Conservation (phyloP, 768 basidiomycete genomes). For the Paxillus rubicundulus region DNA sequence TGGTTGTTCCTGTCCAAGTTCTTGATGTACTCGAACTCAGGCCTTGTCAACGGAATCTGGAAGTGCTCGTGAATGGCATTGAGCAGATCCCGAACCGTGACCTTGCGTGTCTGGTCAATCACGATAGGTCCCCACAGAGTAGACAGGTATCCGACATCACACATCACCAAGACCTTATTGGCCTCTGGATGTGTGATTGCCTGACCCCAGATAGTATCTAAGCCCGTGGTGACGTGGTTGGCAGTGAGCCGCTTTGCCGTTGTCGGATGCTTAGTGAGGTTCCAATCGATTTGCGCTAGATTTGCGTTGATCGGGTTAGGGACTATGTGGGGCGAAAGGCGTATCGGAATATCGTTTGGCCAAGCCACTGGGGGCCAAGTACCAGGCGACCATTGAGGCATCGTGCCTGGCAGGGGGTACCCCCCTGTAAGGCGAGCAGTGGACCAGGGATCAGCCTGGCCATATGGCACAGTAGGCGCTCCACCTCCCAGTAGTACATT, state of each 20-base stretch:
- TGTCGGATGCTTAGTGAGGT: slow-evolving; percentile 33
- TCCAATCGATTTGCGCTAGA: slow-evolving; percentile 35
- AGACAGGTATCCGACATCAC: slow-evolving; percentile 22
- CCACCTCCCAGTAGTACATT: neutral
- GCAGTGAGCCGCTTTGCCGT: slow-evolving; percentile 32
- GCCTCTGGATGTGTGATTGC: slow-evolving; percentile 22
- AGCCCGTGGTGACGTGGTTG: slow-evolving; percentile 22
- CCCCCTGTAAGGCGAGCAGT: slow-evolving; percentile 19
- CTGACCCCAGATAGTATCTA: slow-evolving; percentile 15
- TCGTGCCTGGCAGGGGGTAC: slow-evolving; percentile 22
- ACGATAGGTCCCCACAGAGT: slow-evolving; percentile 50
- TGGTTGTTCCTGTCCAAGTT: slow-evolving; percentile 18
- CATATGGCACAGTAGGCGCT: neutral
- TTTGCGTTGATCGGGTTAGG: slow-evolving; percentile 31
- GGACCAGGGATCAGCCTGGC: slow-evolving; percentile 12
- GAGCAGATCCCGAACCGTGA: slow-evolving; percentile 47
- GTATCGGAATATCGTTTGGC: slow-evolving; percentile 19
- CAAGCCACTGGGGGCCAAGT: slow-evolving; percentile 29
- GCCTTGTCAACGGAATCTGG: slow-evolving; percentile 38
- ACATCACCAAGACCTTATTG: slow-evolving; percentile 22
- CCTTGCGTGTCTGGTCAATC: slow-evolving; percentile 31
- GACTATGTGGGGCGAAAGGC: slow-evolving; percentile 26
- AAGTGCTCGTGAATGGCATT: slow-evolving; percentile 50
- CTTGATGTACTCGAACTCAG: slow-evolving; percentile 26
- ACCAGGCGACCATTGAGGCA: slow-evolving; percentile 26